phyloP scores from a whole-genome alignment of 192 early-diverging fungal species.

The Geosiphon pyriformis region DNA sequence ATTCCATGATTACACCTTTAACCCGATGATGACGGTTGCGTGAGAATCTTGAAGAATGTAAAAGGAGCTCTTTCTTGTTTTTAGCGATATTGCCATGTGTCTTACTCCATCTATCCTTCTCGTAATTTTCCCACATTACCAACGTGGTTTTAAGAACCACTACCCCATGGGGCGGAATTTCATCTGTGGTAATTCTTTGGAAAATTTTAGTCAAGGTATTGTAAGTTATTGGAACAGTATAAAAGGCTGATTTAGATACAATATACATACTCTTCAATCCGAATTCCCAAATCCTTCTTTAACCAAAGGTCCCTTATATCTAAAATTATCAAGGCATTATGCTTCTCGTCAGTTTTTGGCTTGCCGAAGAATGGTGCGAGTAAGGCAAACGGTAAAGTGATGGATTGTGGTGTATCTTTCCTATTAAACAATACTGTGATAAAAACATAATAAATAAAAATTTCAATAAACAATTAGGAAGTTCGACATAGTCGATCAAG shows the following conservation, averaged over 20 bases:
- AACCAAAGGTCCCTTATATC: constrained; percentile 3
- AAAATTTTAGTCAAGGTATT: too few relatives aligned
- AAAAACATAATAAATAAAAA: not conserved
- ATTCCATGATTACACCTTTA: too few relatives aligned
- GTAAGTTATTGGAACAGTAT: too few relatives aligned
- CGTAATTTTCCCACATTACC: not conserved
- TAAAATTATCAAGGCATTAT: not conserved
- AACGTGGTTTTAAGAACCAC: constrained; percentile 3
- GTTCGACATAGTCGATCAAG: not conserved
- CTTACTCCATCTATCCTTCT: too few relatives aligned
- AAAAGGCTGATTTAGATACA: too few relatives aligned
- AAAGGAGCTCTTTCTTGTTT: too few relatives aligned
- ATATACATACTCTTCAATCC: not conserved
- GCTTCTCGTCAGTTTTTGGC: not conserved
- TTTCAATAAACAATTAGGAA: not conserved
- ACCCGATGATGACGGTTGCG: too few relatives aligned
- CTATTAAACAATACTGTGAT: constrained; percentile 5
- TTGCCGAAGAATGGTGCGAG: not conserved
- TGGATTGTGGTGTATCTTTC: not conserved
- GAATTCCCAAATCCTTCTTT: not conserved
- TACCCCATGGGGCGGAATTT: constrained; percentile 1
- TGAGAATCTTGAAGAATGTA: too few relatives aligned
- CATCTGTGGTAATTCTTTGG: not conserved
- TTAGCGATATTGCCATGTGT: too few relatives aligned
- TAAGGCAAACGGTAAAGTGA: not conserved